Evolutionary conservation across 2,329 filamentous ascomycete genomes (phyloP).

Genomic region (Beauveria pseudobassiana): DNA sequence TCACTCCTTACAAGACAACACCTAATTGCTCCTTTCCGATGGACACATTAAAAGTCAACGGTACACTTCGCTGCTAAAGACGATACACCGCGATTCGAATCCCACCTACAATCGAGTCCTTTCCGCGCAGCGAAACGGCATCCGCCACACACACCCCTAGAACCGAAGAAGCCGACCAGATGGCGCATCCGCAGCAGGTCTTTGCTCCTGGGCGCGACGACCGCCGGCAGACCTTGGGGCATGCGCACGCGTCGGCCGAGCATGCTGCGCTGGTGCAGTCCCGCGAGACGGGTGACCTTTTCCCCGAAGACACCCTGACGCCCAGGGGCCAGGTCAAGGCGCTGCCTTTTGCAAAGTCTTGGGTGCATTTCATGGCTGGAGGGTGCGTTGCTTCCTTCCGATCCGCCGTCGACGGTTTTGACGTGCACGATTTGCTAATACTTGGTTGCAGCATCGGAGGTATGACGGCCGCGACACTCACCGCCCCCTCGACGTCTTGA

Average conservation of each 20-base stretch:
- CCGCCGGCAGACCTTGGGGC: slow-evolving; percentile 20
- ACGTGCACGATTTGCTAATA: slow-evolving; percentile 13
- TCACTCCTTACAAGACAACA: neutral
- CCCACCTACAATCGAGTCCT: neutral
- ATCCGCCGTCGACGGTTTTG: neutral
- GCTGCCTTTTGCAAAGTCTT: slow-evolving; percentile 63
- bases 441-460: slow-evolving; percentile 60
- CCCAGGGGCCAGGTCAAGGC: slow-evolving; percentile 28
- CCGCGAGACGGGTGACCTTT: slow-evolving; percentile 51
- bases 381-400: slow-evolving; percentile 49
- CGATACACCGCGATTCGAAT: neutral
- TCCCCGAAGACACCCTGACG: slow-evolving; percentile 33
- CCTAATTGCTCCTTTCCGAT: neutral
- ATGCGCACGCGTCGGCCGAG: slow-evolving; percentile 23
- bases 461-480: slow-evolving; percentile 88
- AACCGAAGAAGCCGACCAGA: slow-evolving; percentile 12
- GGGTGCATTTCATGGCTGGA: slow-evolving; percentile 87
- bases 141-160: neutral
- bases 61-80: neutral
- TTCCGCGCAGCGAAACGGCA: neutral
- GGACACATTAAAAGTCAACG: neutral
- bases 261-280: slow-evolving; percentile 46
- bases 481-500: slow-evolving; percentile 86
- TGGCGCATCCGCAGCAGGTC: slow-evolving; percentile 25
- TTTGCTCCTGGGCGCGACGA: slow-evolving; percentile 26